Conservation (phyloP, 1,139 yeast genomes). For the Geotrichum carabidarum region DNA sequence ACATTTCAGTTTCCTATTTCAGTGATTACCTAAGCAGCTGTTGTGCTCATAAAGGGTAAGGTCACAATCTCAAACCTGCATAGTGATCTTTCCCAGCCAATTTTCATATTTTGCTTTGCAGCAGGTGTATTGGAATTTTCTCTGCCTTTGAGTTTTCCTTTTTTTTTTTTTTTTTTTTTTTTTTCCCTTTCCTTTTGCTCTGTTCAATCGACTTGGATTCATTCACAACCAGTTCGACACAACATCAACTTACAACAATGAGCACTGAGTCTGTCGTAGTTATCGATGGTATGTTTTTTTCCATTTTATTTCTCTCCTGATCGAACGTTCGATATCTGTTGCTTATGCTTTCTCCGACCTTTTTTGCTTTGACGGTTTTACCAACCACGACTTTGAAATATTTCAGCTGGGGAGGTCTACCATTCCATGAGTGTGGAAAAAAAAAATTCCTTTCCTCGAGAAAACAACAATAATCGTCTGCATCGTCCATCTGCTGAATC, state of each 20-base stretch:
- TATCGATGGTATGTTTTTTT: constrained; percentile 20
- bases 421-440: too few species aligned
- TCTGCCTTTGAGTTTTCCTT: constrained; percentile 6
- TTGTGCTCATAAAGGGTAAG: constrained; percentile 1
- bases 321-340: too few species aligned
- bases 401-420: too few species aligned
- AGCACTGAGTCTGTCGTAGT: constrained; percentile 21
- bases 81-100: too few species aligned
- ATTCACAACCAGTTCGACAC: constrained; percentile 18
- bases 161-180: neutral
- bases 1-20: neutral
- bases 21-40: neutral
- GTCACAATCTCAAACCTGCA: neutral
- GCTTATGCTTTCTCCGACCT: too few species aligned
- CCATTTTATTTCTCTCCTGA: neutral
- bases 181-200: neutral
- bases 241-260: constrained; percentile 17
- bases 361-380: too few species aligned
- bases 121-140: too few species aligned
- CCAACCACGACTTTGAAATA: too few species aligned
- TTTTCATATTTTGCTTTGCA: too few species aligned
- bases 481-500: too few species aligned
- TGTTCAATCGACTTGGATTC: constrained; percentile 12
- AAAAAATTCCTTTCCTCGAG: too few species aligned
- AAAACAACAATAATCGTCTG: too few species aligned